Conservation (phyloP, 352 stramenopile species). For the Globisporangium ultimum region DNA sequence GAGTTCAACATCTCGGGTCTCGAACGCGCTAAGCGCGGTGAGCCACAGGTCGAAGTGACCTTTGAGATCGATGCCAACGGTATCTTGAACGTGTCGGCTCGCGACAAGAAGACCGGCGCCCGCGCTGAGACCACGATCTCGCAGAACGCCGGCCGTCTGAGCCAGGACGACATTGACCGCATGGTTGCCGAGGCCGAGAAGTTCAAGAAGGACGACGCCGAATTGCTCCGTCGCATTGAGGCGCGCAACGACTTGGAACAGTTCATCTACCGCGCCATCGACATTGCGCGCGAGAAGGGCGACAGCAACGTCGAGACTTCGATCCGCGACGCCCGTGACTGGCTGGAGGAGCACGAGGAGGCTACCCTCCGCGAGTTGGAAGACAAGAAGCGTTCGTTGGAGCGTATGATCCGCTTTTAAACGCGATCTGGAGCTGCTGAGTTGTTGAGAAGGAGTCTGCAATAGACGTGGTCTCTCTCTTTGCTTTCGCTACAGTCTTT, state of each 20-base stretch:
- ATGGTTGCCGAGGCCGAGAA: conserved; percentile 55
- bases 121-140: conserved; percentile 68
- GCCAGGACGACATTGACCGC: conserved; percentile 62
- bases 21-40: conserved; percentile 82
- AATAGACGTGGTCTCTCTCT: too few relatives aligned
- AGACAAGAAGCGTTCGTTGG: conserved; percentile 90
- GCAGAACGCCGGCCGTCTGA: conserved; percentile 65
- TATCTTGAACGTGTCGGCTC: conserved; percentile 67
- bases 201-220: conserved; percentile 6
- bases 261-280: conserved; percentile 64
- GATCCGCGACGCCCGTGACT: conserved; percentile 81
- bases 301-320: conserved; percentile 76
- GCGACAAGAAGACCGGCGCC: conserved; percentile 79
- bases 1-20: conserved; percentile 91
- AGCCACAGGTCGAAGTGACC: conserved; percentile 89
- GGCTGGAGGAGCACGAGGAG: conserved; percentile 85
- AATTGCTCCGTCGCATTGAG: conserved; percentile 22
- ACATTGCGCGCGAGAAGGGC: conserved; percentile 63
- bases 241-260: too few relatives aligned
- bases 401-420: conserved; percentile 72
- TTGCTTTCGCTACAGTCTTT: too few relatives aligned
- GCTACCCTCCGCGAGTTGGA: conserved; percentile 92
- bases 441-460: too few relatives aligned
- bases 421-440: not conserved
- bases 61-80: conserved; percentile 66